phyloP scores from a whole-genome alignment of 2,329 filamentous ascomycete genomes.

The Rosellinia necatrix region DNA sequence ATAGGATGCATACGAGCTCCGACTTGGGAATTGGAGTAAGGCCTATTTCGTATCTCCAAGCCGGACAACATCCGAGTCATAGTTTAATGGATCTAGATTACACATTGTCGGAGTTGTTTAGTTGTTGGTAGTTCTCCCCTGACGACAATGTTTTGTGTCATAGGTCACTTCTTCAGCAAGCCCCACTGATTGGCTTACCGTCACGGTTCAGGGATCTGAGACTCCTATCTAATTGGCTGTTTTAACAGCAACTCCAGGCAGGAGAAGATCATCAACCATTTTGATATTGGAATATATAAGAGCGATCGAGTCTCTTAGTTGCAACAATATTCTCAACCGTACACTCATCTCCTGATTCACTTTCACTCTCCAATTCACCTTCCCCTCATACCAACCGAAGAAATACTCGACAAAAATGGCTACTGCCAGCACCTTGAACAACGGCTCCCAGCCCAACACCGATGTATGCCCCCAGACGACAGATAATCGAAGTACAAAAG shows the following conservation, averaged over 20 bases:
- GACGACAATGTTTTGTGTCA: background rate
- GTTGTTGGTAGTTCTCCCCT: no score
- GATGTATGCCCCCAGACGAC: slow-evolving; percentile 2
- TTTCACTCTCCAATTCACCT: background rate
- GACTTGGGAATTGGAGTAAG: slow-evolving; percentile 1
- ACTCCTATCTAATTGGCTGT: slow-evolving; percentile 11
- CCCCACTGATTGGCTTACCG: no score
- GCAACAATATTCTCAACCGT: no score
- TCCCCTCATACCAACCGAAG: background rate
- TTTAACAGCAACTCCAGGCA: slow-evolving; percentile 10
- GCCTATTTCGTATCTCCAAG: no score
- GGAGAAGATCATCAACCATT: background rate
- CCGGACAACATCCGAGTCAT: no score
- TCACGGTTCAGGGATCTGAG: background rate
- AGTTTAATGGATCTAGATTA: no score
- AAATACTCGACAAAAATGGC: background rate
- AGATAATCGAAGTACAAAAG: background rate
- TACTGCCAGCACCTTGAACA: background rate
- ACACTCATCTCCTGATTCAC: background rate
- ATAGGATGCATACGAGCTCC: background rate
- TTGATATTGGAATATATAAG: slow-evolving; percentile 7
- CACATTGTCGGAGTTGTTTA: no score
- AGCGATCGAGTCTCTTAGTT: background rate
- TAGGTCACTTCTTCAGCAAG: slow-evolving; percentile 23
- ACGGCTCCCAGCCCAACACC: background rate